Evolutionary conservation across 495 filamentous ascomycete genomes (phyloP), one percentile per base, ranked within the genome.

Genomic region (Pyronema domesticum): DNA sequence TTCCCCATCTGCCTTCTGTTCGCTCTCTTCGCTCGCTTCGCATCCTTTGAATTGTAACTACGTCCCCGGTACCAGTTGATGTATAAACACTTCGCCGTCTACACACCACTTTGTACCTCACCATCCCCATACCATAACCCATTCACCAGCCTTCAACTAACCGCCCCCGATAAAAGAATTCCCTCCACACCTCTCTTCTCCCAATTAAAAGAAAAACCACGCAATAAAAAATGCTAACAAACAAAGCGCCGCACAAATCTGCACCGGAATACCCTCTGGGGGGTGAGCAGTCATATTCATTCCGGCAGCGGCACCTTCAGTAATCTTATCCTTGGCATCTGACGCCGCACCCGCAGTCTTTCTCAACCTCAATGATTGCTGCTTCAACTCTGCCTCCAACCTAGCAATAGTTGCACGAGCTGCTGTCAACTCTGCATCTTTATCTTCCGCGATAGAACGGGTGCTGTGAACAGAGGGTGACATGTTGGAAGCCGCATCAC

Each of bases 191-290:
- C 23, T 53, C 0, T 42, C 9, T 30, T 3, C 3, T 34, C 36
- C 30, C 1, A n/a, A 18, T 74, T 79, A 98, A 67, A 96, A 96
- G 69, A 98, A 85, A 61, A 95, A 76, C 68, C 94, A 98, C 2
- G 85, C 93, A 61, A 96, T 74, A 66, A 98, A 70, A 71, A 98
- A 98, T 70, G 85, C 82, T 54, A 89, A 56, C 67, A 98, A 72
- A 62, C 91, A 96, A 47, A 98, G 71, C 11, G 73, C 73, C 18
- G 91, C 91, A 51, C 83, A 83, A 50, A 86, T 76, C 67, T 88
- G 82, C 44, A 98, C 75, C 0, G 91, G 81, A n/a, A 98, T 87
- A 23, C 89, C 89, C 34, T 80, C 73, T 40, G 79, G 78, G 51
- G 69, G 72, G 15, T 60, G 57, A 15, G 71, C 66, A 33, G 67